Conservation (phyloP, 163 green algal genomes). For the Chlorella variabilis region DNA sequence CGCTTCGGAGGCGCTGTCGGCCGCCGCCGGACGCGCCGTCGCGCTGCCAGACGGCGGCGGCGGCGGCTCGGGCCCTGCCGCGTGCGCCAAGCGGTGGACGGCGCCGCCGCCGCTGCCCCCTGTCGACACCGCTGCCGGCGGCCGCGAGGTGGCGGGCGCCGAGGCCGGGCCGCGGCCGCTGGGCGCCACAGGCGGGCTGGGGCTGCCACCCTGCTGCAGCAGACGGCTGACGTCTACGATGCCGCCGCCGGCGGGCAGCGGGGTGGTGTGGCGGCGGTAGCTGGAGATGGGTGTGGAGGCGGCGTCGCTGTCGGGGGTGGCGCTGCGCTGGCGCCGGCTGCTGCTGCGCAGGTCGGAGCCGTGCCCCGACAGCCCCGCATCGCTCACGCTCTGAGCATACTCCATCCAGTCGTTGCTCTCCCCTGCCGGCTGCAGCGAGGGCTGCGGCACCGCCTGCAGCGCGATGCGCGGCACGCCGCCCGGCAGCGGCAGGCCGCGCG, state of each 20-base stretch:
- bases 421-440: conserved; percentile 9
- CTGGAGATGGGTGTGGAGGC: too few species aligned
- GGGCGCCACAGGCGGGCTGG: not conserved
- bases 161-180: not conserved
- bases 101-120: not conserved
- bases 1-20: not conserved
- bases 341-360: not conserved
- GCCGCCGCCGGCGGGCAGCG: not conserved
- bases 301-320: not conserved
- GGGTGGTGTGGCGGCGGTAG: not conserved
- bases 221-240: not conserved
- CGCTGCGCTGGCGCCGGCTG: not conserved
- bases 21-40: not conserved
- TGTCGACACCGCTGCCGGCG: not conserved
- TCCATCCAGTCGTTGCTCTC: conserved; percentile 22
- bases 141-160: not conserved
- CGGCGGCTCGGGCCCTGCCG: not conserved
- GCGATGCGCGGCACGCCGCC: conserved; percentile 12
- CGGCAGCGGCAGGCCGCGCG: not conserved
- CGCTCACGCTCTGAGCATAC: not conserved
- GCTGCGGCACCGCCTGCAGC: conserved; percentile 7
- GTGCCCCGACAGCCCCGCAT: not conserved
- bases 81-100: conserved; percentile 7
- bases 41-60: not conserved
- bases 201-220: not conserved